Evolutionary conservation across 2,329 filamentous ascomycete species (phyloP), one percentile per base, ranked within the genome.

Genomic region (Penicillium sp.): DNA sequence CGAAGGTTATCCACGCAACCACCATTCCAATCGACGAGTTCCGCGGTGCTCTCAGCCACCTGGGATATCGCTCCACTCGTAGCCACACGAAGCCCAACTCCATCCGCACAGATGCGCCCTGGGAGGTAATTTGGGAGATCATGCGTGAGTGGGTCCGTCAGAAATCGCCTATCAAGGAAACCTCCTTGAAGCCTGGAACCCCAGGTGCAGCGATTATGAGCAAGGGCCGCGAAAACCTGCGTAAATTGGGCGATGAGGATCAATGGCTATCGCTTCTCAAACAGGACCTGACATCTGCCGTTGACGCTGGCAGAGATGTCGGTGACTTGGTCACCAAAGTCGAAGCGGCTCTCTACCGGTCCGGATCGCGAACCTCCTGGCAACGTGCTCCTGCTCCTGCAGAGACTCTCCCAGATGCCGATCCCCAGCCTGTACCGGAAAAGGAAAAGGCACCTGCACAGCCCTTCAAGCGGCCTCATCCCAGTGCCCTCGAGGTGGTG

Each of bases 51-150:
- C 77, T 99, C 31, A 81, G 86, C 23, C 83, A 88, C 56, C 80
- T 95, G 1, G 94, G 93, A 7, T 97, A 96, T 69, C 82, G 83
- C 44, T 89, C 89, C 4, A 90, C 90, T 1, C 85, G 93, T 65
- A 96, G 90, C 64, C 94, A 99, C 72, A 91, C 91, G 65, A 91
- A 91, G 62, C 83, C 90, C 0, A 93, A 92, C 27, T 94, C 90
- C 66, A 86, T 97, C 73, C 96, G 95, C 77, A 97, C 94, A 0
- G 86, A 97, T 73, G 94, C 94, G 15, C 90, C 92, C 0, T 99
- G 91, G 91, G 80, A 80, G 5, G 86, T 90, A 0, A 83, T 99
- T 46, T 97, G 94, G 92, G 89, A 95, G 69, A 79, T 97, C 29
- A 94, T 97, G 85, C 83, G 90, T 27, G 91, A 96, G 74, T 99